Evolutionary conservation across 2,329 filamentous ascomycete genomes (phyloP), one percentile per base, ranked within the genome.

Genomic region (Clonostachys rhizophaga): DNA sequence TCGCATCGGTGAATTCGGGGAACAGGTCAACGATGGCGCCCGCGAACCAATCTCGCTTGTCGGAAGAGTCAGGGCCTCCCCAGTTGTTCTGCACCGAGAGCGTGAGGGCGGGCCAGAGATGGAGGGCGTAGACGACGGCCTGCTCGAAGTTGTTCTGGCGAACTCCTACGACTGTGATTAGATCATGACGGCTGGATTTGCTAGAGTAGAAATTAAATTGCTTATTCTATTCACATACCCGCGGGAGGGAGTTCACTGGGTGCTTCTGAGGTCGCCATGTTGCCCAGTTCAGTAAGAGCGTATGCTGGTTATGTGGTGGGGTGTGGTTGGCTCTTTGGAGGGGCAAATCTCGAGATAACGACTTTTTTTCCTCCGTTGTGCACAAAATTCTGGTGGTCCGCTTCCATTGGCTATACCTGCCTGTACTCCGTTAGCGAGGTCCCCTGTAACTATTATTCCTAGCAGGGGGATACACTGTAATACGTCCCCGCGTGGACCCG

Each of bases 41-140:
- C 45, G 89, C 92, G 59, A 99, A 89, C 92, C 91, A 97, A 76
- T 96, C 92, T 59, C 92, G 87, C 74, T 97, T 97, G 68, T 95
- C 90, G 50, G 76, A 67, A 18, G 84, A 86, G 60, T 90, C 84
- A 39, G 89, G 83, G 3, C 92, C 94, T 58, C 92, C 94, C 87
- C 91, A 96, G 69, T 83, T 77, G 65, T 89, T 90, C 63, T 88
- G 81, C 41, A 96, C 89, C 42, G 94, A 90, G 61, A 96, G 83
- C 43, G 86, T 87, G 46, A 99, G 84, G 34, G 89, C 86, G 8
- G 87, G 84, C 94, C 94, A 99, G 61, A 88, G 81, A 72, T 91
- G 84, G 54, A 99, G 82, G 40, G 86, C 74, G 63, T 94, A 86
- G 64, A 89, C 90, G 57, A 96, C 86, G 61, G 83, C 87, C 60